phyloP scores from a whole-genome alignment of 164 flowering plant species.

The Vitis riparia region DNA sequence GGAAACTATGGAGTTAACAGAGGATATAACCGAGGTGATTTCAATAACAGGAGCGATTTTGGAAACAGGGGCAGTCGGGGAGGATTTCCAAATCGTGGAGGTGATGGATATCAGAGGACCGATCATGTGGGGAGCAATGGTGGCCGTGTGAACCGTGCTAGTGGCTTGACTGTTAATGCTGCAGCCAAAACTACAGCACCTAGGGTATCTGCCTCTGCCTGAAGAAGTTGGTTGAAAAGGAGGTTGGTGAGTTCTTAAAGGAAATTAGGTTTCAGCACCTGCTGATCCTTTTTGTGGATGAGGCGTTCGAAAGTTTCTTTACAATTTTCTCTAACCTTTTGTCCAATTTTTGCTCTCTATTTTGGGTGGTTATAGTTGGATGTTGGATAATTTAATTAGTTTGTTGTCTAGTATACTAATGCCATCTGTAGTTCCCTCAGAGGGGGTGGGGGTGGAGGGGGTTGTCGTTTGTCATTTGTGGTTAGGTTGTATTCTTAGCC shows the following conservation, averaged over 20 bases:
- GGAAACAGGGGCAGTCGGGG: constrained; percentile 35
- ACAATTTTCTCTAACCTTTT: not conserved
- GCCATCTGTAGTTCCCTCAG: not conserved
- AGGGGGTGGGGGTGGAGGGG: too few relatives aligned
- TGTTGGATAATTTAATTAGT: not conserved
- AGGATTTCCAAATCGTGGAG: constrained; percentile 44
- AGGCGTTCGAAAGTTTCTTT: not conserved
- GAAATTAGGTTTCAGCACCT: too few relatives aligned
- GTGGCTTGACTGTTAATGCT: constrained; percentile 22
- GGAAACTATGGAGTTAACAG: constrained; percentile 48
- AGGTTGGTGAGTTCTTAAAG: not conserved
- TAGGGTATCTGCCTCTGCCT: constrained; percentile 46
- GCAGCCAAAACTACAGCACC: constrained; percentile 35
- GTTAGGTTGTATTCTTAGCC: too few relatives aligned
- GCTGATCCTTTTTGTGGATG: not conserved
- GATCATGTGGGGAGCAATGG: constrained; percentile 28
- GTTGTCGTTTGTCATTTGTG: too few relatives aligned
- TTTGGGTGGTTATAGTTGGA: not conserved
- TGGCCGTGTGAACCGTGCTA: constrained; percentile 43
- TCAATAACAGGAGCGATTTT: constrained; percentile 36
- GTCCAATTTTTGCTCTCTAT: not conserved
- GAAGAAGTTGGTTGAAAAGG: constrained; percentile 9
- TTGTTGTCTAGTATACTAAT: constrained; percentile 2
- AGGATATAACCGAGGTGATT: constrained; percentile 42
- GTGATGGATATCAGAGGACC: constrained; percentile 42